Percentiles rank a stretch among this genome's conserved stretches.
phyloP scores from a whole-genome alignment of 1,284 basidiomycete species.

The Cutaneotrichosporon cavernicola region DNA sequence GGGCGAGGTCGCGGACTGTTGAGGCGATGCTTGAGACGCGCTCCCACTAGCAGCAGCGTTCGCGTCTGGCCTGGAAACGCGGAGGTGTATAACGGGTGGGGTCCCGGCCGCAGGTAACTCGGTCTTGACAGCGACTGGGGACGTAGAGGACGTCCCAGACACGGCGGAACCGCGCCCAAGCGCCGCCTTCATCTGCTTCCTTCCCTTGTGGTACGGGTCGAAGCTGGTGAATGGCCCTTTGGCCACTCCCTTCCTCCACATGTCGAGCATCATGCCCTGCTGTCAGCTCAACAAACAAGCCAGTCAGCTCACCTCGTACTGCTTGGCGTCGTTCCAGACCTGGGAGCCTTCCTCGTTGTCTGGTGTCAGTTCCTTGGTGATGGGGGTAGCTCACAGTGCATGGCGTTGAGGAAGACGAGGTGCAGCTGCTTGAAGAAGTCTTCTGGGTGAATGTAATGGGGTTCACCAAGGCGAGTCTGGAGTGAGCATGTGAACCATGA shows the following conservation, averaged over 20 bases:
- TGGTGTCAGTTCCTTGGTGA: conserved; percentile 19
- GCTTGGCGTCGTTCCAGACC: conserved; percentile 46
- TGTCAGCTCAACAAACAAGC: not conserved
- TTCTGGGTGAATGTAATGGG: conserved; percentile 39
- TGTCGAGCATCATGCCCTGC: conserved; percentile 35
- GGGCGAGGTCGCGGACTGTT: not conserved
- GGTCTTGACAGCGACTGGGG: conserved; percentile 6
- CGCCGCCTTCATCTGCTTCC: conserved; percentile 15
- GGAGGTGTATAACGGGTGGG: conserved; percentile 22
- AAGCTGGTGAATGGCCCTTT: conserved; percentile 27
- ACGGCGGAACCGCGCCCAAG: conserved; percentile 13
- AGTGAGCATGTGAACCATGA: not conserved
- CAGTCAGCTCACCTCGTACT: conserved; percentile 38
- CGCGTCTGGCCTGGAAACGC: conserved; percentile 11
- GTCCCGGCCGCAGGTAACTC: conserved; percentile 5
- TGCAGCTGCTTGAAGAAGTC: conserved; percentile 50
- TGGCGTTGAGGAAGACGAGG: conserved; percentile 53
- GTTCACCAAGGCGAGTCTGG: conserved; percentile 36
- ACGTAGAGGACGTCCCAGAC: conserved; percentile 2
- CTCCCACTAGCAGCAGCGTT: not conserved
- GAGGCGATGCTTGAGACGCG: not conserved
- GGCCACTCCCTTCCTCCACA: conserved; percentile 32
- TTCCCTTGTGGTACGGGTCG: conserved; percentile 26
- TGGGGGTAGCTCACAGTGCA: conserved; percentile 41
- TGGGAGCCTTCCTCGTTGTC: conserved; percentile 50